These are phyloP conservation scores for Fraxinus pennsylvanica DNA, from an alignment of 257 asterid genomes.

Conservation along the genomic window DNA sequence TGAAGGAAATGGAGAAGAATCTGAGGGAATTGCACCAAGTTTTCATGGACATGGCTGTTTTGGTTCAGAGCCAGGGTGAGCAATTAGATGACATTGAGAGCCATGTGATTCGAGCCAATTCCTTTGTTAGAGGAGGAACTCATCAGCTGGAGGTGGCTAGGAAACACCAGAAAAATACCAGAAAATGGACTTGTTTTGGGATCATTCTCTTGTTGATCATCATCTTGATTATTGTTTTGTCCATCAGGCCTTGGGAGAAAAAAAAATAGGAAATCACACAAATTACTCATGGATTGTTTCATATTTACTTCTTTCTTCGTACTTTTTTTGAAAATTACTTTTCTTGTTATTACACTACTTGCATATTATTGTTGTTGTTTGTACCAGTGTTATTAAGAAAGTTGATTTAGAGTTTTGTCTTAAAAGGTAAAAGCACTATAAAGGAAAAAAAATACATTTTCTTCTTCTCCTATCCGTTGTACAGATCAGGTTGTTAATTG, in stretches of 20 bases:
- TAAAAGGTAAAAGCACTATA: too few relatives aligned
- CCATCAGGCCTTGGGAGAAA: slow-evolving; percentile 55
- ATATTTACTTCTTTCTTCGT: too few relatives aligned
- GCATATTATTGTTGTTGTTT: background rate
- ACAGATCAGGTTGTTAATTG: too few relatives aligned
- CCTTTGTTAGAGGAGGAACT: slow-evolving; percentile 54
- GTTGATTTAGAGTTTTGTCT: too few relatives aligned
- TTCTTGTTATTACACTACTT: background rate
- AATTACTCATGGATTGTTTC: background rate
- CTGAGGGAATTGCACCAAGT: slow-evolving; percentile 64
- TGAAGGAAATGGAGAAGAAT: slow-evolving; percentile 63
- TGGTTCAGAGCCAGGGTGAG: slow-evolving; percentile 69
- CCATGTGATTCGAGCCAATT: slow-evolving; percentile 57
- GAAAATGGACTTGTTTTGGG: slow-evolving; percentile 65
- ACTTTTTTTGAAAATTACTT: background rate
- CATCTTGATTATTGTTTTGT: slow-evolving; percentile 52
- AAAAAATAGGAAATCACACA: background rate
- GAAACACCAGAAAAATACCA: slow-evolving; percentile 58
- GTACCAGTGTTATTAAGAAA: too few relatives aligned
- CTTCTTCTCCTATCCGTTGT: too few relatives aligned
- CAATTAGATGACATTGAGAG: slow-evolving; percentile 68
- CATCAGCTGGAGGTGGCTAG: slow-evolving; percentile 56
- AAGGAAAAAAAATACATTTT: too few relatives aligned
- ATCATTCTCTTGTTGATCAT: slow-evolving; percentile 46
- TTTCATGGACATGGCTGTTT: slow-evolving; percentile 68